Evolutionary conservation across 352 stramenopile species (phyloP), one percentile per base, ranked within the genome.

Genomic region (Phytophthora cajani): DNA sequence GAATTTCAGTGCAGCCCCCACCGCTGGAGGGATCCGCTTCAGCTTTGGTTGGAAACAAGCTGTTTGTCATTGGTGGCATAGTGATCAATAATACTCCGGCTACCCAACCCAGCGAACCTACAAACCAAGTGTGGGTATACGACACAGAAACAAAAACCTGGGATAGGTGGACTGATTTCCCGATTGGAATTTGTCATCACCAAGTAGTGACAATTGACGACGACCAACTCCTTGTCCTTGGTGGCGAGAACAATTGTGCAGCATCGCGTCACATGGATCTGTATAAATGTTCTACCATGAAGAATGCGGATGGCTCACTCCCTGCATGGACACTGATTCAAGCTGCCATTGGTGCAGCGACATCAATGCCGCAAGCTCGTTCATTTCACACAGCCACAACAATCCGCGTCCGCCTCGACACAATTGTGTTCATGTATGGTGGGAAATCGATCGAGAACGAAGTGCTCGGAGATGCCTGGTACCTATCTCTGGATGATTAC

Each of bases 261-360:
- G 80, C 88, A 1, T 97, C 89, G 7, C 77, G 89, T 1, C 89
- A 97, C 51, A 92, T 97, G 83, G 87, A 97, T 62, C 55, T 95
- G 50, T 97, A 95, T 67, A 92, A 85, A 58, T 94, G 85, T 30
- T 84, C 87, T 5, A 90, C 79, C 0, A 19, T 62, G 6, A 82
- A 75, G 62, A 82, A 85, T 42, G 71, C 71, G 2, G 89, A 96
- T 53, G 88, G 86, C 1, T 90, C 85, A 5, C 73, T 94, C 8
- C 89, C 89, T 30, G 49, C 66, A 21, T 97, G 89, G 89, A 85
- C 90, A 44, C 67, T 95, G 9, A 71, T 97, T 38, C 87, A 95
- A 79, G 78, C 77, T 59, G 75, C 80, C 8, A 73, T 92, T 53
- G 85, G 84, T 5, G 81, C 88, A 47, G 75, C 88, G 27, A 93